Percentiles rank a stretch among this genome's conserved stretches.
Conservation (phyloP, 768 basidiomycete genomes). For the Porpolomopsis calyptriformis region DNA sequence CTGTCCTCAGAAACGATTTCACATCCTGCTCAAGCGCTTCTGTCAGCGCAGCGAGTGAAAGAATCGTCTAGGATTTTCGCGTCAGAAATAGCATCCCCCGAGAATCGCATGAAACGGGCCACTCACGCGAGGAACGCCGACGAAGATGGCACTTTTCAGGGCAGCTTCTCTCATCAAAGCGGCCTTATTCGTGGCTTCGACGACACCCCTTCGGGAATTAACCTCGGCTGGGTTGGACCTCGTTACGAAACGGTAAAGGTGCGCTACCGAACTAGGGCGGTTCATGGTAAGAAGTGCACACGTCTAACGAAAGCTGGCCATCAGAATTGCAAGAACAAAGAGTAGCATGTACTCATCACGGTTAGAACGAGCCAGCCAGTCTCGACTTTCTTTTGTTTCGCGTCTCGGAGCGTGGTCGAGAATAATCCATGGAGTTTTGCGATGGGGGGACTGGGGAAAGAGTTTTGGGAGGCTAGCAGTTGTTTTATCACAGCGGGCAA, state of each 20-base stretch:
- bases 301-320: conserved; percentile 39
- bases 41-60: conserved; percentile 66
- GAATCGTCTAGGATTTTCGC: conserved; percentile 50
- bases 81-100: not conserved
- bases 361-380: conserved; percentile 76
- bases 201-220: conserved; percentile 32
- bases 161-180: conserved; percentile 85
- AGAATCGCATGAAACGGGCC: not conserved
- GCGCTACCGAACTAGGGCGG: conserved; percentile 65
- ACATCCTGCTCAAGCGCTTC: conserved; percentile 77
- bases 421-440: conserved; percentile 46
- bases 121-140: conserved; percentile 75
- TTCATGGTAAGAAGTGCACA: conserved; percentile 78
- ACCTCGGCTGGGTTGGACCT: conserved; percentile 31
- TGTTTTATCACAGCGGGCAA: conserved; percentile 65
- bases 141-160: conserved; percentile 81
- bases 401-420: conserved; percentile 52
- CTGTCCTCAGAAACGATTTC: conserved; percentile 53
- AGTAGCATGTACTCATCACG: conserved; percentile 32
- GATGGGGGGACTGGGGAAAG: conserved; percentile 45
- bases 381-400: conserved; percentile 51
- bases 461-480: conserved; percentile 51
- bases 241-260: conserved; percentile 72
- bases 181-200: conserved; percentile 58
- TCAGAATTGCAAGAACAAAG: conserved; percentile 16